phyloP scores from a whole-genome alignment of 2,329 filamentous ascomycete species.

The Sodiomyces alkalinus region DNA sequence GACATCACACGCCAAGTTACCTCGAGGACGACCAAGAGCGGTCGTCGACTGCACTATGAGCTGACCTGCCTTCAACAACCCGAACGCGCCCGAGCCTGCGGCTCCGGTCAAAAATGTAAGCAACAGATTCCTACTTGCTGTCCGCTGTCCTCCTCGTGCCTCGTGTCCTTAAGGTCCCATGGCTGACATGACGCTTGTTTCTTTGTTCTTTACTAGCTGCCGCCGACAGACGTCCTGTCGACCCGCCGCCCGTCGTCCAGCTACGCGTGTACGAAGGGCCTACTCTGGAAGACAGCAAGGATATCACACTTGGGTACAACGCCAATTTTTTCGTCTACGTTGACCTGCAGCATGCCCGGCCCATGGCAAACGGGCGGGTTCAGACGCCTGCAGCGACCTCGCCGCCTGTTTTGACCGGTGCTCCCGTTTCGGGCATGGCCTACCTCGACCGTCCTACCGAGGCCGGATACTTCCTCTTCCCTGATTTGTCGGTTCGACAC shows the following conservation, averaged over 20 bases:
- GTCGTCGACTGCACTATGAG: slow-evolving; percentile 64
- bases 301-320: slow-evolving; percentile 82
- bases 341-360: slow-evolving; percentile 73
- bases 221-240: slow-evolving; percentile 80
- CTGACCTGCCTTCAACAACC: slow-evolving; percentile 87
- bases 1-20: neutral
- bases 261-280: slow-evolving; percentile 68
- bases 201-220: slow-evolving; percentile 39
- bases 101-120: slow-evolving; percentile 88
- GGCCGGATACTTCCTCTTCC: slow-evolving; percentile 92
- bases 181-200: neutral
- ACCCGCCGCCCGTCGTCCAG: slow-evolving; percentile 88
- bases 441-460: slow-evolving; percentile 76
- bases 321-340: slow-evolving; percentile 97
- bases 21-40: slow-evolving; percentile 44
- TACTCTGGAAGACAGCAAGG: slow-evolving; percentile 42
- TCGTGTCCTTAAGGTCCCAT: slow-evolving; percentile 5
- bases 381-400: slow-evolving; percentile 50
- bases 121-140: slow-evolving; percentile 4
- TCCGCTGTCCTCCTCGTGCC: slow-evolving; percentile 10
- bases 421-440: slow-evolving; percentile 88
- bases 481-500: slow-evolving; percentile 87
- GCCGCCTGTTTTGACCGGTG: slow-evolving; percentile 79
- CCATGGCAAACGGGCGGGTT: slow-evolving; percentile 67
- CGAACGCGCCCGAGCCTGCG: slow-evolving; percentile 85